Base-by-base conservation (phyloP, 371 early-diverging fungal genomes). In the Mortierella sp. region DNA sequence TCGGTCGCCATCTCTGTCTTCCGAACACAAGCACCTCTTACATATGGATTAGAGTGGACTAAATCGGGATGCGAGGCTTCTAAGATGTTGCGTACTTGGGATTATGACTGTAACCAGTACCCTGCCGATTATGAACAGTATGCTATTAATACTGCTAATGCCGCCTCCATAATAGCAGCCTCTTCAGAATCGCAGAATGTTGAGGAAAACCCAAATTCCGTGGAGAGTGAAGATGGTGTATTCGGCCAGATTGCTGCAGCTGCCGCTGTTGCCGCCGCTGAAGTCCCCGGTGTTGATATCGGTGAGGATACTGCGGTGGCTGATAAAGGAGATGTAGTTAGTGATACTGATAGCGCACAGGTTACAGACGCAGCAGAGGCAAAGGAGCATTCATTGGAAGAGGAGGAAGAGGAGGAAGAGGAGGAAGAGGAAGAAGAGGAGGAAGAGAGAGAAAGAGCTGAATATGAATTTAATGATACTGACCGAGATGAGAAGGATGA, bases 21-120 rank as follows among this genome's bases (percentile, higher is more conserved):
- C 83, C 83, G 70, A 51, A 63, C 86, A 65, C 95, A 93, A 68
- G 85, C 93, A 37, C 94, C 97, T 0, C 61, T 98, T 15, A 87
- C 93, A 0, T 98, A 97, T 84, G 97, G 97, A 60, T 88, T 89
- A 15, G 82, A 90, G 19, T 96, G 96, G 90, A 89, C 93, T 3
- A 87, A 88, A n/a, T n/a, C n/a, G 61, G 72, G 85, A 19, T 93
- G 93, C 69, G 76, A 91, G 69, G 79, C 86, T 22, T 88, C 92
- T 64, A 96, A 96, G 84, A 93, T 94, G 93, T 72, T 95, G 59
- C 84, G 82, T 17, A 88, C 92, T 1, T 98, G 99, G 99, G 94
- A 95, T 79, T 89, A 93, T 72, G 92, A 93, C 68, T 91, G 91
- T 69, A 82, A 71, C 10, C 80, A 70, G 29, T 72, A 49, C 32